These are phyloP conservation scores for Citrullus amarus DNA, from an alignment of 306 rosid genomes.

Conservation along the genomic window DNA sequence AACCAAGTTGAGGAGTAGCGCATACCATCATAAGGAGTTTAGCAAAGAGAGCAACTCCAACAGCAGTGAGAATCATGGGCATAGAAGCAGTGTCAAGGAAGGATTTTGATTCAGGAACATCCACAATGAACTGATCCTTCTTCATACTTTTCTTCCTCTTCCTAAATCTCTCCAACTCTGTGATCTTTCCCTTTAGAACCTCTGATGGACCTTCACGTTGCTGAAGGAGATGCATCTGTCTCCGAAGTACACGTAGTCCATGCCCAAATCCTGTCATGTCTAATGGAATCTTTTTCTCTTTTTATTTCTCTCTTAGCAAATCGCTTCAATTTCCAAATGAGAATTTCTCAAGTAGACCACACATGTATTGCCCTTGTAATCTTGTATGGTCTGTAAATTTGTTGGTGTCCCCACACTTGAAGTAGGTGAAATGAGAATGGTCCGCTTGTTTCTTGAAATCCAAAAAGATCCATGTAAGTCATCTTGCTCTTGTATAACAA, in stretches of 20 bases:
- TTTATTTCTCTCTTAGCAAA: neutral
- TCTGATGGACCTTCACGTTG: slow-evolving; percentile 25
- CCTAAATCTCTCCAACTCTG: slow-evolving; percentile 39
- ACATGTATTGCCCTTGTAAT: neutral
- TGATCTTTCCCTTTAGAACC: slow-evolving; percentile 32
- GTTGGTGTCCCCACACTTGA: neutral
- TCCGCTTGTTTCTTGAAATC: neutral
- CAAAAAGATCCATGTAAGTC: neutral
- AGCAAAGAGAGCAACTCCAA: slow-evolving; percentile 52
- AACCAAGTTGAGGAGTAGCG: neutral
- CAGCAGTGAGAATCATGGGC: slow-evolving; percentile 59
- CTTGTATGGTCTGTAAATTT: neutral
- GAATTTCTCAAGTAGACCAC: no score
- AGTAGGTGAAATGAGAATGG: neutral
- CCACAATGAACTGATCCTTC: slow-evolving; percentile 48
- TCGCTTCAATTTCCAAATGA: neutral
- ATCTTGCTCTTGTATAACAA: neutral
- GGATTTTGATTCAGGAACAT: slow-evolving; percentile 55
- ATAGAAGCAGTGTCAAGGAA: slow-evolving; percentile 72
- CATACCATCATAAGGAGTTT: slow-evolving; percentile 66
- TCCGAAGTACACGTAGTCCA: slow-evolving; percentile 15
- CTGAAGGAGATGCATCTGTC: slow-evolving; percentile 14
- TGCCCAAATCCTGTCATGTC: slow-evolving; percentile 22
- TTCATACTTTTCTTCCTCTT: slow-evolving; percentile 21
- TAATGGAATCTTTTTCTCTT: neutral